Conservation (phyloP, 1,139 yeast species). For the Magnusiomyces clavatus region DNA sequence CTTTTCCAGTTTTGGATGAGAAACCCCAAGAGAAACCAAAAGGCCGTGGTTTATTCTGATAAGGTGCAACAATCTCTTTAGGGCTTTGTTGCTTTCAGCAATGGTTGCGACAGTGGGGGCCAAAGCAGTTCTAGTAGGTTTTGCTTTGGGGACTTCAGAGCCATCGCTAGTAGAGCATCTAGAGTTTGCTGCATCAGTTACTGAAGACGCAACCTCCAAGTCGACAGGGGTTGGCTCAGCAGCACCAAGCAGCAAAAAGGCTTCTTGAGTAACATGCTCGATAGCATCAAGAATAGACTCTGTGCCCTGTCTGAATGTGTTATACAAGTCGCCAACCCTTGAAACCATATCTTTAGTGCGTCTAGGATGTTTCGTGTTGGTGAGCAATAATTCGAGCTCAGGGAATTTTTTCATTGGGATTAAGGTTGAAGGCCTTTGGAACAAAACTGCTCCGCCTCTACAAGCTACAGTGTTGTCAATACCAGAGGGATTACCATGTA, state of each 20-base stretch:
- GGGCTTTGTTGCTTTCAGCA: constrained; percentile 1
- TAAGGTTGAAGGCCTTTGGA: constrained; percentile 57
- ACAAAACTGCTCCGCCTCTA: constrained; percentile 91
- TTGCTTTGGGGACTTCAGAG: constrained; percentile 34
- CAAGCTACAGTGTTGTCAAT: constrained; percentile 96
- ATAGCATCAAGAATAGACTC: constrained; percentile 50
- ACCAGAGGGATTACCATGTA: constrained; percentile 96
- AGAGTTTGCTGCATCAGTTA: background rate
- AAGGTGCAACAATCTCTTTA: constrained; percentile 44
- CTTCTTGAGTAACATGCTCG: constrained; percentile 47
- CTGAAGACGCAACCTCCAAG: background rate
- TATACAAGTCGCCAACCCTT: constrained; percentile 54
- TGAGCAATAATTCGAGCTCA: constrained; percentile 60
- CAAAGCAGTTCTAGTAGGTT: constrained; percentile 29
- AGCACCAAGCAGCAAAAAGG: constrained; percentile 39
- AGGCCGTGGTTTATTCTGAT: constrained; percentile 86
- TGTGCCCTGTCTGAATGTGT: constrained; percentile 47
- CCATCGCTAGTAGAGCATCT: background rate
- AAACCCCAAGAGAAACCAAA: constrained; percentile 78
- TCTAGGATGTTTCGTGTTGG: constrained; percentile 81
- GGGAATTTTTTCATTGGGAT: constrained; percentile 70
- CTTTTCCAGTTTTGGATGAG: constrained; percentile 79
- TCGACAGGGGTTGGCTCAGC: background rate
- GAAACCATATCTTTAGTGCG: constrained; percentile 80
- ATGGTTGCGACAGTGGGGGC: constrained; percentile 19